Base-by-base conservation (phyloP, 495 filamentous ascomycete species). In the Penicillium macrosclerotiorum region DNA sequence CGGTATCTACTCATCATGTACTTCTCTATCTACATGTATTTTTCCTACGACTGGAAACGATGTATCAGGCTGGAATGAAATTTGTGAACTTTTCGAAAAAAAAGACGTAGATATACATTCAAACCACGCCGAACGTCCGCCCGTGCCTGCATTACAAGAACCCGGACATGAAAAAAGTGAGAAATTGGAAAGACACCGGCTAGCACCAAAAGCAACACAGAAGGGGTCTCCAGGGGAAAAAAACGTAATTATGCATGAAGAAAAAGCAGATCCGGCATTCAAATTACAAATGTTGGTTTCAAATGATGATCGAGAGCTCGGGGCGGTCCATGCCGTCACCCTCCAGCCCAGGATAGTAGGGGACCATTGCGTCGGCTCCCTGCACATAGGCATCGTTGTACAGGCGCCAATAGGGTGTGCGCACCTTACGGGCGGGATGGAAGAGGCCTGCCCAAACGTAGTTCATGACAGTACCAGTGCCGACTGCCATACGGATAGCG, bases 381-480 rank as follows among this genome's bases (percentile, higher is more conserved):
- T 94, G 89, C 41, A 96, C 93, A 64, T 97, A 97, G n/a, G 89
- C 86, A 65, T 95, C 88, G 57, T 98, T 98, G 68, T 98, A 96
- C 25, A 97, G 67, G 29, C 92, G 74, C 90, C 90, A 97, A 66
- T 96, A 97, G 19, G 94, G 92, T 42, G 77, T 79, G 40, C 93
- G 77, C 24, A 99, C 93, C 69, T 96, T 96, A 34, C 94, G 79
- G 5, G 93, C 93, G 0, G 93, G 90, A 59, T 97, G 94, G 78
- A 97, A 99, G 36, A 99, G 72, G 12, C 94, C 94, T 3, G 93
- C 91, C 90, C 89, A 96, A 52, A 95, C 82, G 63, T 99, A 99
- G 68, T 97, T 97, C 79, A 97, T 86, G 26, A 95, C 85, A 18
- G 89, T 67, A 1, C 92, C 92, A 0, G 92, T 86, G 7, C 93